Conservation (phyloP, 2,329 filamentous ascomycete genomes). For the Phoma sp. region DNA sequence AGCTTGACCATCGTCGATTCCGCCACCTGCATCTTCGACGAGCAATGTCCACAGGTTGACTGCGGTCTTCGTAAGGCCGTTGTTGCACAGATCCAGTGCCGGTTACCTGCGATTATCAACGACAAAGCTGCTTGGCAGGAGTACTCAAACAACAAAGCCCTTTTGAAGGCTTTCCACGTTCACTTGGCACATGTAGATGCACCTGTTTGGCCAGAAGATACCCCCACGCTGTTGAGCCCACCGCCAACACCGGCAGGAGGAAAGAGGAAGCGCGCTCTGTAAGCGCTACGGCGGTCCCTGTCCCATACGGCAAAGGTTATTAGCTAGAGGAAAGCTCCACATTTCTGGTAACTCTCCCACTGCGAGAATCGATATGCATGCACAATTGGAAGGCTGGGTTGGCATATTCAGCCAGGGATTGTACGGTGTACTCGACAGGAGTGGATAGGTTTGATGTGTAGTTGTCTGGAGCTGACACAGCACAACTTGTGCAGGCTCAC, state of each 20-base stretch:
- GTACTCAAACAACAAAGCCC: slow-evolving; percentile 15
- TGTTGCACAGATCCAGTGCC: slow-evolving; percentile 14
- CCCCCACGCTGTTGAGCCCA: not conserved
- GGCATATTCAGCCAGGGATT: too few species aligned
- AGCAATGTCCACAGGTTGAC: slow-evolving; percentile 18
- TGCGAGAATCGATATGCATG: too few species aligned
- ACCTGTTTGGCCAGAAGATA: too few species aligned
- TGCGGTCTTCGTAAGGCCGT: slow-evolving; percentile 24
- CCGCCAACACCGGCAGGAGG: not conserved
- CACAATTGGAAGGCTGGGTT: too few species aligned
- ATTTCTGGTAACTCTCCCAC: too few species aligned
- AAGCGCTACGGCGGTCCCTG: too few species aligned
- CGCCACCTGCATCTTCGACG: slow-evolving; percentile 16
- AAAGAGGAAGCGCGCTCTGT: not conserved
- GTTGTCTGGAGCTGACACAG: too few species aligned
- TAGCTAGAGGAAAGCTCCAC: too few species aligned
- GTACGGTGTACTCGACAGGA: too few species aligned
- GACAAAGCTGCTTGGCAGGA: slow-evolving; percentile 20
- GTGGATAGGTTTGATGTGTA: too few species aligned
- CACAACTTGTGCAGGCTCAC: too few species aligned
- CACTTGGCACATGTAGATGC: not conserved
- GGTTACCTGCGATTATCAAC: slow-evolving; percentile 18
- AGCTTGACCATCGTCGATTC: slow-evolving; percentile 22
- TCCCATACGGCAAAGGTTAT: too few species aligned
- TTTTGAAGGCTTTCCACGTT: slow-evolving; percentile 22